Evolutionary conservation across 495 filamentous ascomycete species (phyloP).

Genomic region (Jackrogersella minutella): DNA sequence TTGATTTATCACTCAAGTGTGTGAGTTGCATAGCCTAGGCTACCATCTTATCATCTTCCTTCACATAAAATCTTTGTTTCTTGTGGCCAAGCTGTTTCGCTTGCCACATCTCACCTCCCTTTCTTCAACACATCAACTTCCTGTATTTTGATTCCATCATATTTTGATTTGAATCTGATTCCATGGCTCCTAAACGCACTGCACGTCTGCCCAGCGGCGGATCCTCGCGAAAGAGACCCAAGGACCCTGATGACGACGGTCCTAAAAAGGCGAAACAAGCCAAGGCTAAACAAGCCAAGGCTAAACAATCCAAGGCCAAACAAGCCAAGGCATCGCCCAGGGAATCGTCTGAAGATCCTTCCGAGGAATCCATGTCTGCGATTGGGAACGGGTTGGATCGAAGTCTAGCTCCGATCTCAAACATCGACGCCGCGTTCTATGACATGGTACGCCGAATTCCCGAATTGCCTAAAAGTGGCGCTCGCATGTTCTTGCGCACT

Average conservation of each 20-base stretch:
- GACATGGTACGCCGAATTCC: slow-evolving; percentile 38
- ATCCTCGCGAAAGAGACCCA: neutral
- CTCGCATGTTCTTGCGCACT: slow-evolving; percentile 58
- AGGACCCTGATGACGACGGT: neutral
- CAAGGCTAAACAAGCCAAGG: neutral
- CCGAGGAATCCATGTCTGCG: neutral
- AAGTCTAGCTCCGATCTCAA: slow-evolving; percentile 36
- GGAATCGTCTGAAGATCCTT: neutral
- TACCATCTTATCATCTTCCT: neutral
- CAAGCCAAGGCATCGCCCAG: neutral
- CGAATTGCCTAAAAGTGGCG: neutral
- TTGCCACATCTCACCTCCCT: neutral
- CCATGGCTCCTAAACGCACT: neutral
- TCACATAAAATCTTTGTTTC: neutral
- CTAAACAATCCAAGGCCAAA: no score
- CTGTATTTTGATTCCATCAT: neutral
- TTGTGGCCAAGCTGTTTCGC: neutral
- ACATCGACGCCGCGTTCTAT: slow-evolving; percentile 43
- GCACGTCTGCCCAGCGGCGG: neutral
- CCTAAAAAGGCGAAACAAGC: neutral
- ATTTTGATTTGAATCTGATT: neutral
- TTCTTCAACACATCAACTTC: neutral
- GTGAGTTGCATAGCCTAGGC: neutral
- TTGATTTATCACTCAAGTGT: neutral
- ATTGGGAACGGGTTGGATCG: slow-evolving; percentile 6